Percentiles rank a stretch among this genome's conserved stretches.
Conservation (phyloP, 1,139 yeast genomes). For the Magnusiomyces magnusii region DNA sequence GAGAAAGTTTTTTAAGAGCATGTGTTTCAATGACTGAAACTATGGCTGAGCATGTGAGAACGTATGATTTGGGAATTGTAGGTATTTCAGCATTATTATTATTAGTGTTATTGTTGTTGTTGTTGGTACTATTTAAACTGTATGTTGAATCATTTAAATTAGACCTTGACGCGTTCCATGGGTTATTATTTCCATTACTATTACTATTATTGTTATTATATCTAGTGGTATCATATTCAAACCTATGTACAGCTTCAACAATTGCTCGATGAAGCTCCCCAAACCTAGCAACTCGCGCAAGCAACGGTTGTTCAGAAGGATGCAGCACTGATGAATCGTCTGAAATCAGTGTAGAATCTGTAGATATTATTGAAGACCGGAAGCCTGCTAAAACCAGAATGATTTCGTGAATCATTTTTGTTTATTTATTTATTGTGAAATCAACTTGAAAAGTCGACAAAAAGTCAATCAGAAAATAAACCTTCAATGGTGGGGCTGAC, state of each 20-base stretch:
- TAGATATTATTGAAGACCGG: conserved; percentile 20
- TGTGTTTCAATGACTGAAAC: conserved; percentile 16
- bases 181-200: neutral
- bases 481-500: neutral
- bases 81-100: conserved; percentile 1
- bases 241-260: conserved; percentile 8
- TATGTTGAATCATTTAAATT: neutral
- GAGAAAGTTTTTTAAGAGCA: conserved; percentile 18
- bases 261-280: conserved; percentile 19
- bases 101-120: neutral
- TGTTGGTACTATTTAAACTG: neutral
- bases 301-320: conserved; percentile 14
- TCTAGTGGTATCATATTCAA: neutral
- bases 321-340: conserved; percentile 10
- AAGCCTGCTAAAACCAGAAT: conserved; percentile 23
- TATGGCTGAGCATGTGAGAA: conserved; percentile 22
- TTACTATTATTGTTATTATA: neutral
- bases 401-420: conserved; percentile 17
- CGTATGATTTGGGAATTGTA: conserved; percentile 18
- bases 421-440: neutral
- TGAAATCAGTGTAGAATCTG: neutral
- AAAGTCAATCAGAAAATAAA: neutral
- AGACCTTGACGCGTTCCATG: neutral
- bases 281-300: conserved; percentile 20
- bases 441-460: neutral